phyloP scores from a whole-genome alignment of 176 grass and related monocot genomes.

The Musa beccarii region DNA sequence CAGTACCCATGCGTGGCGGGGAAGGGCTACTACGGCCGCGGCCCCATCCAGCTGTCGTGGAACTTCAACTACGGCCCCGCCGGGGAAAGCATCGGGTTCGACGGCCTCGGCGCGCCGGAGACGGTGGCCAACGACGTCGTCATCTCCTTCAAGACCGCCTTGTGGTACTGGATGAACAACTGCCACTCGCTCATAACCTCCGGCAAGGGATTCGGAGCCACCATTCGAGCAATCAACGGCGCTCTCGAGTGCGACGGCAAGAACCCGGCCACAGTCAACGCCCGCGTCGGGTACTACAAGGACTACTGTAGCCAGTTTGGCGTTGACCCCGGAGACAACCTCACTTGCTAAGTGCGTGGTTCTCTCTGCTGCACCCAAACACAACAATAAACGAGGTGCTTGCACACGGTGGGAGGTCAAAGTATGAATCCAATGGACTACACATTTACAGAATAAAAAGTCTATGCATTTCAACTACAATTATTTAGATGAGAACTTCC shows the following conservation, averaged over 20 bases:
- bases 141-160: too few relatives aligned
- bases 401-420: too few relatives aligned
- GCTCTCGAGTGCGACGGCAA: slow-evolving; percentile 65
- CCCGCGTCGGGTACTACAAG: slow-evolving; percentile 49
- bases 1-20: slow-evolving; percentile 50
- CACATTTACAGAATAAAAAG: too few relatives aligned
- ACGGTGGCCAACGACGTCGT: too few relatives aligned
- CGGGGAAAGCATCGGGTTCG: slow-evolving; percentile 16
- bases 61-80: slow-evolving; percentile 85
- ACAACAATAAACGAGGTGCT: too few relatives aligned
- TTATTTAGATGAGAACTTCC: too few relatives aligned
- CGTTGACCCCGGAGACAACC: slow-evolving; percentile 55
- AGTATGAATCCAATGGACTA: too few relatives aligned
- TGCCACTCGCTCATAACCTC: slow-evolving; percentile 41
- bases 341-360: slow-evolving; percentile 35
- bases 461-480: too few relatives aligned
- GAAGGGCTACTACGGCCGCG: slow-evolving; percentile 8
- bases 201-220: slow-evolving; percentile 43
- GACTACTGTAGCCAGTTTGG: slow-evolving; percentile 67
- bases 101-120: too few relatives aligned
- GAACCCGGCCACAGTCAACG: slow-evolving; percentile 28
- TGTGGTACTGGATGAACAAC: slow-evolving; percentile 47
- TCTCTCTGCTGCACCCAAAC: too few relatives aligned
- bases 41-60: slow-evolving; percentile 72
- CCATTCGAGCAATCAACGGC: slow-evolving; percentile 53